These are phyloP conservation scores for Thuja plicata DNA, from an alignment of 83 land plant species.

Conservation along the genomic window DNA sequence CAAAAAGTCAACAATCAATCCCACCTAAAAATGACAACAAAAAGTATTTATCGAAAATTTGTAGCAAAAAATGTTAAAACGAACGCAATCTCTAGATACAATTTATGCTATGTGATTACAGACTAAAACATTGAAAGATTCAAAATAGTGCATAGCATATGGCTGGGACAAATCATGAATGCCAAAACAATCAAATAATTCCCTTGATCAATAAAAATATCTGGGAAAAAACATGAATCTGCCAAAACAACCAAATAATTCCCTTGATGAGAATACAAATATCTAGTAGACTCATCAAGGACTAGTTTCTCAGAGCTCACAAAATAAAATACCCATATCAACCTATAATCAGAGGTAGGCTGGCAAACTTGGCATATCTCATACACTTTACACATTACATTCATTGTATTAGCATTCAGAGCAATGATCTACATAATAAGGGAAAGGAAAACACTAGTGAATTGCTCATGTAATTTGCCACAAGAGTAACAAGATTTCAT, in stretches of 20 bases:
- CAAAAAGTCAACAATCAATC: no score
- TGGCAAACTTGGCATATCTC: constrained; percentile 48
- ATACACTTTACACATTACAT: constrained; percentile 25
- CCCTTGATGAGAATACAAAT: background rate
- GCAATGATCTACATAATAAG: background rate
- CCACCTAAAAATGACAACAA: no score
- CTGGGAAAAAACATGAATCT: constrained; percentile 40
- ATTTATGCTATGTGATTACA: constrained; percentile 14
- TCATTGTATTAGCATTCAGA: background rate
- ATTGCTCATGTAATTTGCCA: background rate
- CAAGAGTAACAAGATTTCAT: constrained; percentile 44
- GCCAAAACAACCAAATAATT: background rate
- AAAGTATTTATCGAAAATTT: no score
- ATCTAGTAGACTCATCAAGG: background rate
- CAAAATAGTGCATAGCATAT: constrained; percentile 26
- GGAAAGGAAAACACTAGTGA: background rate
- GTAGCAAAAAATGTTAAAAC: constrained; percentile 55
- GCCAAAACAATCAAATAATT: background rate
- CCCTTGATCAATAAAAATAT: background rate
- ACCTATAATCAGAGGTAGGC: constrained; percentile 42
- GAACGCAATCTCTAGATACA: constrained; percentile 35
- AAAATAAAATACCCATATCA: constrained; percentile 23
- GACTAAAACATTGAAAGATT: constrained; percentile 35
- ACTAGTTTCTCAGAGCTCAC: background rate
- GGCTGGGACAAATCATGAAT: constrained; percentile 47